Percentiles rank a stretch among this genome's conserved stretches.
Conservation (phyloP, 805 yeast species). For the Lipomyces anomalus region DNA sequence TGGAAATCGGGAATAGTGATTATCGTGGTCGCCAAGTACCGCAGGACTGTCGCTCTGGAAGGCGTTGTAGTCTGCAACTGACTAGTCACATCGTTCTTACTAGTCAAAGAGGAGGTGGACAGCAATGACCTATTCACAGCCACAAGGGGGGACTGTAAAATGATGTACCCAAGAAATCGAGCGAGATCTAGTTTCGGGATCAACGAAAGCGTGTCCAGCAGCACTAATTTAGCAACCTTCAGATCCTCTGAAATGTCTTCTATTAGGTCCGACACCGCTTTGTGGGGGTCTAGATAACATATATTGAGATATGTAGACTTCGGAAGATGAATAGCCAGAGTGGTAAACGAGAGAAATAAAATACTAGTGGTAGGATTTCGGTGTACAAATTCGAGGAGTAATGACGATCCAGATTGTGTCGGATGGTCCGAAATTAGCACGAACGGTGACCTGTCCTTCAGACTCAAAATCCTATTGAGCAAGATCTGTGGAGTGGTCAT, state of each 20-base stretch:
- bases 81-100: too few relatives aligned
- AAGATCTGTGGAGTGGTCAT: too few relatives aligned
- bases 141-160: too few relatives aligned
- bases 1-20: conserved; percentile 46
- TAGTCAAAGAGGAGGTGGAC: too few relatives aligned
- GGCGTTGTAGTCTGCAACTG: conserved; percentile 45
- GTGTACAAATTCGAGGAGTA: conserved; percentile 55
- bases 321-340: conserved; percentile 34
- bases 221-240: neutral
- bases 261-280: neutral
- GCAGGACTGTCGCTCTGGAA: conserved; percentile 44
- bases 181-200: too few relatives aligned
- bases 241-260: neutral
- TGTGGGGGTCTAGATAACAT: too few relatives aligned
- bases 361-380: conserved; percentile 35
- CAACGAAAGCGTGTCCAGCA: conserved; percentile 1
- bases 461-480: conserved; percentile 56
- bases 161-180: too few relatives aligned
- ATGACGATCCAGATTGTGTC: conserved; percentile 54
- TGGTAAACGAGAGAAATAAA: conserved; percentile 64
- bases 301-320: too few relatives aligned
- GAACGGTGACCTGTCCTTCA: conserved; percentile 73
- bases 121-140: neutral
- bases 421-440: conserved; percentile 64
- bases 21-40: conserved; percentile 70